Conservation (phyloP, 1,139 yeast species). For the Yamadazyma triangularis region DNA sequence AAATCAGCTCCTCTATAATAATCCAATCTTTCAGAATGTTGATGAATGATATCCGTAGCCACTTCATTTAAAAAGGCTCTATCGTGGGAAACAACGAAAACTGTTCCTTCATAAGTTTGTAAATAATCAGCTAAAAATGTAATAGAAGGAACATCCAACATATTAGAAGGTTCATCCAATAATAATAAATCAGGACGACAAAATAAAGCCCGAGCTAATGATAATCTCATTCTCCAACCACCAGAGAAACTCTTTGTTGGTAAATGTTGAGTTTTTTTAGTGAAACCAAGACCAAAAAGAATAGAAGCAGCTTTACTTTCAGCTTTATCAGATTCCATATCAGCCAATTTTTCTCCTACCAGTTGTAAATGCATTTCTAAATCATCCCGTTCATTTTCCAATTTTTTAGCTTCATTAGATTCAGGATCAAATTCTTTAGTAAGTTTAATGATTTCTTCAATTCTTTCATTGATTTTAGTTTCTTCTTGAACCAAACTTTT, state of each 20-base stretch:
- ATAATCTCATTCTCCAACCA: slow-evolving; percentile 99
- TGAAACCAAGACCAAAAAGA: slow-evolving; percentile 86
- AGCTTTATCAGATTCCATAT: slow-evolving; percentile 96
- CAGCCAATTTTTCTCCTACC: slow-evolving; percentile 74
- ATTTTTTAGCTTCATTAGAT: slow-evolving; percentile 69
- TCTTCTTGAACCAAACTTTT: slow-evolving; percentile 82
- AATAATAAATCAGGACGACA: slow-evolving; percentile 92
- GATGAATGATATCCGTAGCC: slow-evolving; percentile 96
- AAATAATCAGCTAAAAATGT: slow-evolving; percentile 87
- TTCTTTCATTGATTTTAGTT: slow-evolving; percentile 64
- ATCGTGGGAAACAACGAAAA: slow-evolving; percentile 94
- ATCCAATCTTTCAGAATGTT: slow-evolving; percentile 94
- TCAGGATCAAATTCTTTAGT: slow-evolving; percentile 75
- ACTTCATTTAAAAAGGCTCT: slow-evolving; percentile 95
- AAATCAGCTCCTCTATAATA: slow-evolving; percentile 94
- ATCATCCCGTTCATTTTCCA: slow-evolving; percentile 88
- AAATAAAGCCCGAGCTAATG: slow-evolving; percentile 96
- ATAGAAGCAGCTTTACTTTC: slow-evolving; percentile 98
- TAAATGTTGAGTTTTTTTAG: slow-evolving; percentile 74
- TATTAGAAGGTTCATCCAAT: slow-evolving; percentile 98
- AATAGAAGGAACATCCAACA: slow-evolving; percentile 99
- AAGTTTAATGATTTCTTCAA: slow-evolving; percentile 67
- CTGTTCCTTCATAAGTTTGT: slow-evolving; percentile 87
- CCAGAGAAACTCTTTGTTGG: slow-evolving; percentile 94
- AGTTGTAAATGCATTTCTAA: slow-evolving; percentile 73